Percentiles rank a stretch among this genome's conserved stretches.
Conservation (phyloP, 2,329 filamentous ascomycete genomes). For the Talaromyces sp. region DNA sequence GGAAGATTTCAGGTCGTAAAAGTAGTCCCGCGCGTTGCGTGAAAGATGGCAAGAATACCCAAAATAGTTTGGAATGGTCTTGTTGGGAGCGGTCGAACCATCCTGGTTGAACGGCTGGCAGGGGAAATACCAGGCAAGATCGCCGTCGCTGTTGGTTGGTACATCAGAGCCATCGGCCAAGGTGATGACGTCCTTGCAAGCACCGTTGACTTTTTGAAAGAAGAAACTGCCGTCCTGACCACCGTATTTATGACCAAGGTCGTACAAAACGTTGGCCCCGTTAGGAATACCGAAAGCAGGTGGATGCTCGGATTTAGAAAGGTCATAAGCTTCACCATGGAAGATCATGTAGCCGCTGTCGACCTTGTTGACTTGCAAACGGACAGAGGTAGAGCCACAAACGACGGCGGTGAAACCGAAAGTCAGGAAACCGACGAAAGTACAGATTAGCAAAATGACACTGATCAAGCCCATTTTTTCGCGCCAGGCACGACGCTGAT, state of each 20-base stretch:
- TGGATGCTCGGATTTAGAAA: constrained; percentile 72
- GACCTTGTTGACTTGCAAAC: constrained; percentile 80
- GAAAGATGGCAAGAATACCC: constrained; percentile 90
- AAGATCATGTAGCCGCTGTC: constrained; percentile 87
- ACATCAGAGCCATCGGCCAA: constrained; percentile 67
- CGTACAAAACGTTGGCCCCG: constrained; percentile 77
- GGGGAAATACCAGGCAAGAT: constrained; percentile 95
- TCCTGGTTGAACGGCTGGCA: constrained; percentile 91
- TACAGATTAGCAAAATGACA: constrained; percentile 83
- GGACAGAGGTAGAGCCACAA: constrained; percentile 66
- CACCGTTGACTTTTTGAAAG: constrained; percentile 97
- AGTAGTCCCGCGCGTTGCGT: constrained; percentile 60
- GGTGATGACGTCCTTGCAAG: constrained; percentile 88
- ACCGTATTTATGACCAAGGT: constrained; percentile 73
- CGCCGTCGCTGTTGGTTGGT: constrained; percentile 65
- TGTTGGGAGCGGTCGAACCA: constrained; percentile 73
- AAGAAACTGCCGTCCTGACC: constrained; percentile 95
- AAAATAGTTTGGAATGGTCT: constrained; percentile 68
- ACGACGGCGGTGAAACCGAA: constrained; percentile 93
- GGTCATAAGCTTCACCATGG: constrained; percentile 84
- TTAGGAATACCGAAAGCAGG: constrained; percentile 71
- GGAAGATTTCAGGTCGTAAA: constrained; percentile 66
- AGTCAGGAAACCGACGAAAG: constrained; percentile 87
- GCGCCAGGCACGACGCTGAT: constrained; percentile 87
- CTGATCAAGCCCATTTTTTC: constrained; percentile 98